A percentile compares a stretch with the other conserved stretches of the same genome.
Conservation (phyloP, 2,329 filamentous ascomycete species). For the Zasmidium cellare region DNA sequence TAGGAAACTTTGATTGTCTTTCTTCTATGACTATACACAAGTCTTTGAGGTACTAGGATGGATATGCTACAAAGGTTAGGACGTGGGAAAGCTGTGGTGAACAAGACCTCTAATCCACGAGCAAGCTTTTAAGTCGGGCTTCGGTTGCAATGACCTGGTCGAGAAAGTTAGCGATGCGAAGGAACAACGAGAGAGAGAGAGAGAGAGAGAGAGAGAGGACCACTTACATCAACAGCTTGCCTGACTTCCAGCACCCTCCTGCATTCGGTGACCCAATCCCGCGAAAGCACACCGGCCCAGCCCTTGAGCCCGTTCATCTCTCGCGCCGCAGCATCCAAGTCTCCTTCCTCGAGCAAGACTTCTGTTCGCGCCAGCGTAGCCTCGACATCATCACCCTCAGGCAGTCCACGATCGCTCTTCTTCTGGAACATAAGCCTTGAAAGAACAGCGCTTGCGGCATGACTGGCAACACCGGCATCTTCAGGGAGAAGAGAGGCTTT, state of each 20-base stretch:
- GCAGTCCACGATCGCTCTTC: slow-evolving; percentile 60
- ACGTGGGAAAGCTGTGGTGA: background rate
- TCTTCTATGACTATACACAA: slow-evolving; percentile 22
- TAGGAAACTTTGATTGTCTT: slow-evolving; percentile 1
- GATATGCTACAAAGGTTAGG: slow-evolving; percentile 18
- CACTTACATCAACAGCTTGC: slow-evolving; percentile 89
- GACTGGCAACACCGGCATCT: slow-evolving; percentile 89
- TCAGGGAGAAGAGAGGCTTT: slow-evolving; percentile 92
- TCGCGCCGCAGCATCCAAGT: slow-evolving; percentile 84
- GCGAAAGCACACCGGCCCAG: slow-evolving; percentile 93
- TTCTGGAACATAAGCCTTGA: slow-evolving; percentile 98
- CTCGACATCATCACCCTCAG: slow-evolving; percentile 86
- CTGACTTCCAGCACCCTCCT: slow-evolving; percentile 91
- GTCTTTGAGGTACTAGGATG: slow-evolving; percentile 3
- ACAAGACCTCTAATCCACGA: slow-evolving; percentile 64
- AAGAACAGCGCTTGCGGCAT: slow-evolving; percentile 84
- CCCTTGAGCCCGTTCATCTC: slow-evolving; percentile 93
- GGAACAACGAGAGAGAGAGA: slow-evolving; percentile 5
- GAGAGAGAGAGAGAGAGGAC: no score
- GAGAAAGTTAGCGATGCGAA: slow-evolving; percentile 7
- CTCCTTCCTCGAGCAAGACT: slow-evolving; percentile 85
- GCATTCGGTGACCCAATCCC: slow-evolving; percentile 90
- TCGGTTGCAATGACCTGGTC: slow-evolving; percentile 81
- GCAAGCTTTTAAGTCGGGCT: slow-evolving; percentile 82
- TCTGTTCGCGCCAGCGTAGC: slow-evolving; percentile 88